Base-by-base conservation (phyloP, 108 stramenopile species). In the Nitzschia putrida region DNA sequence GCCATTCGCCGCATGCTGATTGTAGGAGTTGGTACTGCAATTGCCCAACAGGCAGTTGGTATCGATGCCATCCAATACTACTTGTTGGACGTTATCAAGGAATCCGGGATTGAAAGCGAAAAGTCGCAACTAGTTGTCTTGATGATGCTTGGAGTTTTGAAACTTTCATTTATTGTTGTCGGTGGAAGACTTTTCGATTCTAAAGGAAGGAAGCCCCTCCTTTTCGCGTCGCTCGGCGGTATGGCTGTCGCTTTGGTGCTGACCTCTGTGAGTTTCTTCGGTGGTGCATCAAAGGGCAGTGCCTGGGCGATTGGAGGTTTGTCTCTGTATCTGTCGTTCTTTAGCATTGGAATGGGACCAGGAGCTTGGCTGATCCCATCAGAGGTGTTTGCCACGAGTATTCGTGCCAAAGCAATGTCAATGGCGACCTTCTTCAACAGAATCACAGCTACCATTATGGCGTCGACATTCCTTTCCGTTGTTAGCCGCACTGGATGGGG, bases 21-120 rank as follows among this genome's bases (percentile, higher is more conserved):
- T 51, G 91, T 93, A 21, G 95, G 95, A 34, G 66, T 93, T 3
- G 90, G 91, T 8, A 66, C 76, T 9, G 90, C 92, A n/a, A 72
- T 91, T 34, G 80, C 86, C 20, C 95, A 96, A 66, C 93, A 94
- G 69, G 84, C 88, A 9, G 87, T 86, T 12, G 95, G 95, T 7
- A 88, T 88, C 67, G 95, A 96, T 63, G 88, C 91, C 26, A 88
- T 96, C 66, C 85, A 88, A 42, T 92, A 96, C 70, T 94, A 90
- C 82, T 69, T 91, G 25, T 56, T 89, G 11, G 87, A 84, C 49
- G 79, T 94, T 16, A 39, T 94, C 12, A 71, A 83, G 29, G 75
- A 90, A 22, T 70, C 82, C 26, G 92, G 92, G 22, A 78, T 91
- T 45, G 52, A 83, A 10, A 73, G 67, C 24, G 67, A 76, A 8